Evolutionary conservation across 805 yeast genomes (phyloP), one percentile per base, ranked within the genome.

Genomic region (Myxozyma udenii): DNA sequence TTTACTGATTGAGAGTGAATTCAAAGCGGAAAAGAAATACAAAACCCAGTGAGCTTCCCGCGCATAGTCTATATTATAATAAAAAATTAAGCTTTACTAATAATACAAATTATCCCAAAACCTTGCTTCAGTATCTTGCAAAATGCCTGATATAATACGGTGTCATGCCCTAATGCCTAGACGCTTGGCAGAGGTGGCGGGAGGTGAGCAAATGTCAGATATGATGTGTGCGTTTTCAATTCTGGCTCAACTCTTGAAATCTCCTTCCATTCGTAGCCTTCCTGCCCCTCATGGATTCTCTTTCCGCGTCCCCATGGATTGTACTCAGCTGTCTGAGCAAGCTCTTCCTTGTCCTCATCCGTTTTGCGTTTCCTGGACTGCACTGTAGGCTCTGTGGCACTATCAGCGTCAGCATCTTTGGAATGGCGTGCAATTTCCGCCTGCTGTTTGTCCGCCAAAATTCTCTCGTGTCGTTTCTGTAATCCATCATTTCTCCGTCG

Each of bases 151-250:
- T n/a, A n/a, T n/a, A n/a, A n/a, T n/a, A n/a, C n/a, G n/a, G n/a
- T n/a, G n/a, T n/a, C n/a, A n/a, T n/a, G n/a, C n/a, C n/a, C n/a
- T n/a, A n/a, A n/a, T n/a, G n/a, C n/a, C n/a, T n/a, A n/a, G n/a
- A n/a, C n/a, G n/a, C n/a, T 28, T 14, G 33, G 39, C 39, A 46
- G 39, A 1, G 49, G 48, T 1, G 75, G 74, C 3, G 75, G 72
- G 23, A 70, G 61, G 32, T 74, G 76, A 22, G 98, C 99, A 76
- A 93, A 93, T 1, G 96, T 87, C 63, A 93, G 71, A 66, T 88
- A 93, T 0, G 96, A 87, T 0, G 99, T 93, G 63, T 93, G 99
- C 4, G 89, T 84, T 71, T 91, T 91, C 62, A 91, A 75, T 65
- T 93, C 98, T 2, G 82, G 63, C 66, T 91, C 98, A 6, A 83